phyloP scores from a whole-genome alignment of 441 rosid species.

The Pelargonium myrrhifolium region DNA sequence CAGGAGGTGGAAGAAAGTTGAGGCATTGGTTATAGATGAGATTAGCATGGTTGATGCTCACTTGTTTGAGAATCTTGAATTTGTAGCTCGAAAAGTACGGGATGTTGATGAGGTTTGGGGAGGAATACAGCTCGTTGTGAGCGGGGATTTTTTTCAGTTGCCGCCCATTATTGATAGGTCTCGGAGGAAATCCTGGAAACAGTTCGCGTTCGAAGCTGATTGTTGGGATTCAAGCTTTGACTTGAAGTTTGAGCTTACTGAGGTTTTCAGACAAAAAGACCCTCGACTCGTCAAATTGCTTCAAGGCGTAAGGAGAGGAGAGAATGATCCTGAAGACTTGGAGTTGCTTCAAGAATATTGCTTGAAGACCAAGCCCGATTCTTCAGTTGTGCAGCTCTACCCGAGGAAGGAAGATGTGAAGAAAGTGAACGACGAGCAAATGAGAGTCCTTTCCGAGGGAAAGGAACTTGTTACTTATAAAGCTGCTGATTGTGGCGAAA shows the following conservation, averaged over 20 bases:
- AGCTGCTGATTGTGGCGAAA: constrained; percentile 18
- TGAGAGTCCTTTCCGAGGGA: constrained; percentile 20
- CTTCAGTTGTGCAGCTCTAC: constrained; percentile 24
- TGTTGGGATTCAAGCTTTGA: constrained; percentile 38
- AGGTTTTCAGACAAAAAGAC: constrained; percentile 32
- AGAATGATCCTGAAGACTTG: constrained; percentile 16
- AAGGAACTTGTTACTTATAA: constrained; percentile 4
- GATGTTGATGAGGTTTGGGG: constrained; percentile 24
- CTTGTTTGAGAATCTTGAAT: constrained; percentile 28
- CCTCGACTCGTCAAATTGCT: constrained; percentile 22
- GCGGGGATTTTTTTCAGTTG: constrained; percentile 33
- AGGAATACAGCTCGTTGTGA: constrained; percentile 30
- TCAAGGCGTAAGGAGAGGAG: constrained; percentile 32
- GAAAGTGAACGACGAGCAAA: constrained; percentile 6
- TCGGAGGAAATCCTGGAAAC: not conserved
- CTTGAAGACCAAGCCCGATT: constrained; percentile 15
- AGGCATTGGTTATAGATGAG: constrained; percentile 32
- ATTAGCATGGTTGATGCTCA: constrained; percentile 24
- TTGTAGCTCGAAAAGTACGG: constrained; percentile 23
- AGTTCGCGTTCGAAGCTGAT: constrained; percentile 34
- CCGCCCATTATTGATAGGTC: constrained; percentile 16
- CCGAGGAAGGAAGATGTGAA: constrained; percentile 22
- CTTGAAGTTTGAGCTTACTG: constrained; percentile 24
- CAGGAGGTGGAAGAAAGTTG: constrained; percentile 28
- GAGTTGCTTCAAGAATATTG: constrained; percentile 10